Percentiles rank a stretch among this genome's conserved stretches.
These are phyloP conservation scores for Aspergillus transmontanensis DNA, from an alignment of 2,329 filamentous ascomycete species.

Conservation along the genomic window DNA sequence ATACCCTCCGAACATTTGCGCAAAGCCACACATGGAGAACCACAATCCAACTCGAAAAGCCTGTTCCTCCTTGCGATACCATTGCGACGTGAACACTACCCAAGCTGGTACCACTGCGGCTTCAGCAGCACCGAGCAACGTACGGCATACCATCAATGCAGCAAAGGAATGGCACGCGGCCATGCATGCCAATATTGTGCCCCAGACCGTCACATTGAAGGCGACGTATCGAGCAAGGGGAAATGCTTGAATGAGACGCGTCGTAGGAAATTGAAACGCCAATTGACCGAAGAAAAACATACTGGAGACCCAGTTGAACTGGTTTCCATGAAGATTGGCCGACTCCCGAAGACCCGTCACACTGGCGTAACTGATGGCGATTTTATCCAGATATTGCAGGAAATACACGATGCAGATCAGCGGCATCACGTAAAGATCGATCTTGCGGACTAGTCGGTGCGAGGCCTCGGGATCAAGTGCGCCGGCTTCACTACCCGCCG, in stretches of 20 bases:
- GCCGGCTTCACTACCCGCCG: background rate
- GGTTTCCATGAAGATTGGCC: constrained; percentile 41
- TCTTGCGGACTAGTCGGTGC: constrained; percentile 27
- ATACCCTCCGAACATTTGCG: constrained; percentile 43
- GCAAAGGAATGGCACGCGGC: constrained; percentile 49
- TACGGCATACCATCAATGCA: constrained; percentile 52
- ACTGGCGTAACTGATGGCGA: constrained; percentile 28
- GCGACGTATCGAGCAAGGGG: constrained; percentile 44
- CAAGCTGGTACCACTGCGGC: constrained; percentile 38
- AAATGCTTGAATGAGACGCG: constrained; percentile 42
- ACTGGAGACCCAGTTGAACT: constrained; percentile 49
- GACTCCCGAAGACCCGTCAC: constrained; percentile 33
- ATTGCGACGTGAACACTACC: constrained; percentile 37
- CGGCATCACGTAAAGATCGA: constrained; percentile 34
- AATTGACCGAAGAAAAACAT: constrained; percentile 26
- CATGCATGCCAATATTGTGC: constrained; percentile 22
- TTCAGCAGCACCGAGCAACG: constrained; percentile 56
- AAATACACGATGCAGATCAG: constrained; percentile 35
- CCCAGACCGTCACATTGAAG: constrained; percentile 41
- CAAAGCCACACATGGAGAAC: constrained; percentile 37
- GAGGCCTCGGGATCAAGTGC: constrained; percentile 12
- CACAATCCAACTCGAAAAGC: constrained; percentile 31
- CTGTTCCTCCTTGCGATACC: constrained; percentile 36
- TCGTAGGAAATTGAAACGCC: constrained; percentile 42
- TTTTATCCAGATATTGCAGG: constrained; percentile 33